These are phyloP conservation scores for Fusarium musae DNA, from an alignment of 2,329 filamentous ascomycete species.

Conservation along the genomic window DNA sequence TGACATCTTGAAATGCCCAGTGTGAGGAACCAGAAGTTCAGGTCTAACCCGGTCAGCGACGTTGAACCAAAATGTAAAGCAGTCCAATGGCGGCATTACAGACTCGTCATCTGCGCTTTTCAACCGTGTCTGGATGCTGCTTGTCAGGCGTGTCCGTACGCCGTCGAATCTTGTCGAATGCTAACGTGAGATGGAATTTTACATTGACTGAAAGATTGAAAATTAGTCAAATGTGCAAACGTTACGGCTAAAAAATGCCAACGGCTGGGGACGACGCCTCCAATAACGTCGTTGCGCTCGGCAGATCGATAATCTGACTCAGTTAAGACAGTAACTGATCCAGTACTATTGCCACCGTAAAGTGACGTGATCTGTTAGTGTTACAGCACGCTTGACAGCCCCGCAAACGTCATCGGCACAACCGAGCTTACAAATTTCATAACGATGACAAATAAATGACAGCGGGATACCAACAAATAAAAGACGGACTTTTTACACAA, in stretches of 20 bases:
- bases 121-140: too few species aligned
- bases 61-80: background rate
- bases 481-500: constrained; percentile 20
- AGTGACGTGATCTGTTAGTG: constrained; percentile 5
- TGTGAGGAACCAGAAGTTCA: rapidly evolving
- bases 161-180: background rate
- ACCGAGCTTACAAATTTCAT: constrained; percentile 19
- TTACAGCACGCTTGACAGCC: background rate
- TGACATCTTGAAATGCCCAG: rapidly evolving
- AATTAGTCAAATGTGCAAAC: background rate
- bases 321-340: background rate
- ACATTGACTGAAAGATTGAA: too few species aligned
- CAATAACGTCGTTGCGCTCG: background rate
- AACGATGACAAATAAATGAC: constrained; percentile 21
- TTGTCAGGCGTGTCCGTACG: rapidly evolving
- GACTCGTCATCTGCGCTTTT: background rate
- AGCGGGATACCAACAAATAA: constrained; percentile 6
- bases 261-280: background rate
- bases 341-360: rapidly evolving
- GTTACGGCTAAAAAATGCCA: background rate
- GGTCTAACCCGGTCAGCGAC: background rate
- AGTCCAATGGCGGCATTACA: background rate
- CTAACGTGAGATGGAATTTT: background rate
- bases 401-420: constrained; percentile 23
- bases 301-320: background rate